A percentile compares a stretch with the other conserved stretches of the same genome.
These are phyloP conservation scores for Verticillium isaacii DNA, from an alignment of 2,329 filamentous ascomycete species.

Conservation along the genomic window DNA sequence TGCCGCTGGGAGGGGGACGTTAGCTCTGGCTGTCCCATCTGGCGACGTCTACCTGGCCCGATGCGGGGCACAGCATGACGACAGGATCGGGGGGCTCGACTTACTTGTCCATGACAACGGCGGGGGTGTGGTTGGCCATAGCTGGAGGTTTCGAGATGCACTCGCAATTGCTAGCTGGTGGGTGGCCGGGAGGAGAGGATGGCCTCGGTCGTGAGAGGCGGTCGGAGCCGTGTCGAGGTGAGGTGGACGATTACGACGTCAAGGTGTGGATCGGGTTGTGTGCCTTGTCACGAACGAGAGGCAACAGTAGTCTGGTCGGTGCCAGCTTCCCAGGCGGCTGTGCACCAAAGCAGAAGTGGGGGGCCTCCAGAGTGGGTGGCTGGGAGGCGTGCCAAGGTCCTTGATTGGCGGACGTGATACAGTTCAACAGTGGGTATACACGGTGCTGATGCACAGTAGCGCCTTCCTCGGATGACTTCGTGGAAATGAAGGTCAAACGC, in stretches of 20 bases:
- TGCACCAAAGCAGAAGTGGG: not conserved
- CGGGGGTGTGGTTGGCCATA: constrained; percentile 98
- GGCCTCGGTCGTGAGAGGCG: not conserved
- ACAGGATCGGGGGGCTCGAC: constrained; percentile 36
- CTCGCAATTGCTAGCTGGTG: constrained; percentile 3
- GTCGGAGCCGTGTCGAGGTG: constrained; percentile 3
- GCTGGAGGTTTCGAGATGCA: constrained; percentile 3
- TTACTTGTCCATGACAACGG: constrained; percentile 99
- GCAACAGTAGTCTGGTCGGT: not conserved
- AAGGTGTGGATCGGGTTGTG: constrained; percentile 7
- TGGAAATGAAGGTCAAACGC: not conserved
- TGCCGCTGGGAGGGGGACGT: constrained; percentile 66
- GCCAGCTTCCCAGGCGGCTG: not conserved
- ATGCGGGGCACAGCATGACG: constrained; percentile 20
- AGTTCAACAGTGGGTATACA: not conserved
- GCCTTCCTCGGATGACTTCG: not conserved
- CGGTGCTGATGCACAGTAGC: not conserved
- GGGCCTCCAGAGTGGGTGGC: not conserved
- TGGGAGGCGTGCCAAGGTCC: not conserved
- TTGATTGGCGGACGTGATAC: not conserved
- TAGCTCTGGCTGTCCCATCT: constrained; percentile 10
- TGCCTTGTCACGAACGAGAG: not conserved
- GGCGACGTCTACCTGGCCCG: constrained; percentile 14
- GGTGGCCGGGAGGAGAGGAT: not conserved
- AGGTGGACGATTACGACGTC: constrained; percentile 14